phyloP scores from a whole-genome alignment of 352 stramenopile species.

The Phytophthora ramorum region DNA sequence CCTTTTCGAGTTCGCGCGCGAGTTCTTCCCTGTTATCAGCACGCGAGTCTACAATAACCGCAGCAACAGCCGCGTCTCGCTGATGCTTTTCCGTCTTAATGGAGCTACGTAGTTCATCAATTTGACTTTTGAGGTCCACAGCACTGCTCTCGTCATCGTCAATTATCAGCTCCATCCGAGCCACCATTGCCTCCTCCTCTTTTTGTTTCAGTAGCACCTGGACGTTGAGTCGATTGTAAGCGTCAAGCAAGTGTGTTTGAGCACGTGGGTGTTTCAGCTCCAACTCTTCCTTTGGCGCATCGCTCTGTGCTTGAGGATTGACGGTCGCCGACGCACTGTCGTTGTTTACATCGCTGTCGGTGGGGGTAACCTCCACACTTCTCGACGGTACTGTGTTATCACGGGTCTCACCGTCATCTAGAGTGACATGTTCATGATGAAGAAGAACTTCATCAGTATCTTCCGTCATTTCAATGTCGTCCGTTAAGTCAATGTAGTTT shows the following conservation, averaged over 20 bases:
- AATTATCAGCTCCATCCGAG: slow-evolving; percentile 22
- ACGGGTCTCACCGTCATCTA: neutral
- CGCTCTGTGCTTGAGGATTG: neutral
- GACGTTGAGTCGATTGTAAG: slow-evolving; percentile 41
- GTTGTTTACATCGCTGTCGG: slow-evolving; percentile 18
- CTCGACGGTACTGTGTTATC: neutral
- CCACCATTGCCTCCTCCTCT: slow-evolving; percentile 26
- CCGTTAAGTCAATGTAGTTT: slow-evolving; percentile 28
- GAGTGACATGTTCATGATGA: slow-evolving; percentile 1
- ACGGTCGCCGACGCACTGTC: neutral
- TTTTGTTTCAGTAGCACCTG: slow-evolving; percentile 39
- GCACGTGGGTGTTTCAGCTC: slow-evolving; percentile 8
- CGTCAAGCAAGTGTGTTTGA: slow-evolving; percentile 10
- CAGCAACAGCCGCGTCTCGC: slow-evolving; percentile 44
- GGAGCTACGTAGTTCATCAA: slow-evolving; percentile 31
- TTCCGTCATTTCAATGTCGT: slow-evolving; percentile 16
- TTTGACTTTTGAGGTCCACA: slow-evolving; percentile 28
- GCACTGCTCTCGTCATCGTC: slow-evolving; percentile 23
- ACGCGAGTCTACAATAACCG: slow-evolving; percentile 22
- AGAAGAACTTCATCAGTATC: neutral
- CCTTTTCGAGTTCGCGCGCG: slow-evolving; percentile 5
- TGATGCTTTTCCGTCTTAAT: slow-evolving; percentile 36
- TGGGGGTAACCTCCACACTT: slow-evolving; percentile 28
- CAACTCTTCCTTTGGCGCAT: neutral
- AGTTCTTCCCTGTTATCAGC: slow-evolving; percentile 8